Evolutionary conservation across 306 rosid species (phyloP).

Genomic region (Spatholobus suberectus): DNA sequence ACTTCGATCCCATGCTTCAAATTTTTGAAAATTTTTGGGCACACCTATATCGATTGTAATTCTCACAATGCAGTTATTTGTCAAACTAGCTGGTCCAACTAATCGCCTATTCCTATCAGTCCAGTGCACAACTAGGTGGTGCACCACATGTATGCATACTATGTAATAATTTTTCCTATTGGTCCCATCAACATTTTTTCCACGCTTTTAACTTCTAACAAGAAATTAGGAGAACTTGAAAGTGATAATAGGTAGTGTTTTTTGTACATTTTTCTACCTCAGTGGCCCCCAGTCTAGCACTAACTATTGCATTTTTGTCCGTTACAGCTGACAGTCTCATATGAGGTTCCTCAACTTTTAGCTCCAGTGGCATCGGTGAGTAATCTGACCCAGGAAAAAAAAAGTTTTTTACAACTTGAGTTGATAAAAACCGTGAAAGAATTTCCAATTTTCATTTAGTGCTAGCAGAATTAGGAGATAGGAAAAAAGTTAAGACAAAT

Average conservation of each 20-base stretch:
- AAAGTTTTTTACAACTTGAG: background rate
- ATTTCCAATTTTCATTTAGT: background rate
- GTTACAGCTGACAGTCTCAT: conserved; percentile 88
- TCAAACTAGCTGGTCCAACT: conserved; percentile 33
- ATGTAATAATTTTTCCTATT: conserved; percentile 24
- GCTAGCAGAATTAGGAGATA: background rate
- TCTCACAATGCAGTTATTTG: conserved; percentile 10
- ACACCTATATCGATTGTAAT: background rate
- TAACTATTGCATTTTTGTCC: conserved; percentile 42
- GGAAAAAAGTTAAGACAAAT: background rate
- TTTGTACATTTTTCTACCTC: conserved; percentile 34
- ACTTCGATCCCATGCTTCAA: conserved; percentile 15
- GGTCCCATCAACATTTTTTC: conserved; percentile 27
- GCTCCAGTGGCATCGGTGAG: conserved; percentile 95
- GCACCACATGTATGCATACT: conserved; percentile 32
- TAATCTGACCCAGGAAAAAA: conserved; percentile 19
- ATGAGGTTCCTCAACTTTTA: conserved; percentile 89
- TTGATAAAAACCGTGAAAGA: conserved; percentile 18
- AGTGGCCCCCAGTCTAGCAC: conserved; percentile 30
- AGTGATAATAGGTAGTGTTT: background rate
- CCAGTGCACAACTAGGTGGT: conserved; percentile 33
- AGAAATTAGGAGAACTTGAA: conserved; percentile 10
- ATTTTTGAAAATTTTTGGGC: background rate
- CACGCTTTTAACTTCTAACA: conserved; percentile 18
- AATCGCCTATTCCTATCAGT: conserved; percentile 19